These are phyloP conservation scores for Phialophora expanda DNA, from an alignment of 2,329 filamentous ascomycete genomes.

Conservation along the genomic window DNA sequence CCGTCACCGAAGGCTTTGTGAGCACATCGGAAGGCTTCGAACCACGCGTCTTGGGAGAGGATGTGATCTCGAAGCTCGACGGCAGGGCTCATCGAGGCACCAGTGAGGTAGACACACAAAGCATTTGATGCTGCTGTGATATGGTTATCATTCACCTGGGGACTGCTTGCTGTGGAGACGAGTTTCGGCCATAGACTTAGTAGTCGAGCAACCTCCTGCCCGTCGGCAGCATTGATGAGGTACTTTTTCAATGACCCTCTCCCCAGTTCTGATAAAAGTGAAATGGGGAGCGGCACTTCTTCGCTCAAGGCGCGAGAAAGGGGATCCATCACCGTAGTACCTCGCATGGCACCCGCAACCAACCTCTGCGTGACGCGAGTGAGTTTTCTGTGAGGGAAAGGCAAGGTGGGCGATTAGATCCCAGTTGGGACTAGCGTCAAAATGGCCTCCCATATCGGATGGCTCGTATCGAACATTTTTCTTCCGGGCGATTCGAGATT, in stretches of 20 bases:
- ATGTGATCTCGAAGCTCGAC: slow-evolving; percentile 44
- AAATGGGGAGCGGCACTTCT: slow-evolving; percentile 26
- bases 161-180: slow-evolving; percentile 48
- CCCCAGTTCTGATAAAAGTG: slow-evolving; percentile 32
- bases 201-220: slow-evolving; percentile 32
- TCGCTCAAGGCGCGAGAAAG: slow-evolving; percentile 40
- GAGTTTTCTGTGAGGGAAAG: neutral
- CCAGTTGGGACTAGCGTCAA: neutral
- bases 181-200: slow-evolving; percentile 48
- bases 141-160: slow-evolving; percentile 48
- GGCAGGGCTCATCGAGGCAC: slow-evolving; percentile 44
- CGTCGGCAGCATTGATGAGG: slow-evolving; percentile 9
- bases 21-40: slow-evolving; percentile 48
- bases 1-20: slow-evolving; percentile 50
- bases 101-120: slow-evolving; percentile 51
- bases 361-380: neutral
- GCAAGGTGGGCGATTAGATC: neutral
- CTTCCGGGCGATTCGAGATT: slow-evolving; percentile 16
- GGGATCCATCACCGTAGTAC: slow-evolving; percentile 28
- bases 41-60: slow-evolving; percentile 47
- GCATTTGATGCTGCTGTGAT: slow-evolving; percentile 52
- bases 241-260: slow-evolving; percentile 24
- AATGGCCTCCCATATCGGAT: neutral
- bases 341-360: too few species aligned
- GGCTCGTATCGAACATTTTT: slow-evolving; percentile 17